Evolutionary conservation across 495 filamentous ascomycete genomes (phyloP), one percentile per base, ranked within the genome.

Genomic region (Apodospora peruviana): DNA sequence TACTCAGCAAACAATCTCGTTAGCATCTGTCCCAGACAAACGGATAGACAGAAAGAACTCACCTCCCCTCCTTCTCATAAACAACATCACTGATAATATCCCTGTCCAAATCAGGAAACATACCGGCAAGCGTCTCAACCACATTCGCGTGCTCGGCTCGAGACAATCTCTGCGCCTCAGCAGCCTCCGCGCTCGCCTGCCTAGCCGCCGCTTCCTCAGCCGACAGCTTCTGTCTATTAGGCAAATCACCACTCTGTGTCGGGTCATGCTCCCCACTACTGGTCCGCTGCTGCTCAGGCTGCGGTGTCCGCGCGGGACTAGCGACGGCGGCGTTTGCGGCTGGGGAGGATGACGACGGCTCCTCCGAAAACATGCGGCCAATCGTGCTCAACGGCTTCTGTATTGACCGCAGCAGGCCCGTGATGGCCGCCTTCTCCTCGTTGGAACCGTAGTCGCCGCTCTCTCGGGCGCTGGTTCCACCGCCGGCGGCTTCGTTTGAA

Each of bases 361-460:
- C 90, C 41, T 98, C 93, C 1, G 88, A 88, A 70, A 99, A 97
- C 29, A 99, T 96, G 45, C 90, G 84, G n/a, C 94, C 93, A 60
- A 99, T 95, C 14, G 90, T 93, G 36, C 87, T 88, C 34, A 99
- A 71, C 0, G 93, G 94, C 47, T 79, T 84, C 64, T 97, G 91
- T 44, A 99, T 96, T 1, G 91, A 90, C 40, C 90, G 82, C 14
- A 99, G 72, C 10, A 99, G 70, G 2, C 93, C 91, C 19, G 85
- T 82, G 27, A 95, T 90, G 32, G 93, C 88, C 0, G 84, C 79
- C 79, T 55, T 95, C 84, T 56, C 87, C 35, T 87, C 80, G 19
- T 79, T 81, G 37, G 65, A 68, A 23, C 54, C 56, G 51, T 64
- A 58, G 45, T 58, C 56, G 23, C 56, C 54, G 38, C 60, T 66